Conservation (phyloP, 805 yeast species). For the Metschnikowia koreensis region DNA sequence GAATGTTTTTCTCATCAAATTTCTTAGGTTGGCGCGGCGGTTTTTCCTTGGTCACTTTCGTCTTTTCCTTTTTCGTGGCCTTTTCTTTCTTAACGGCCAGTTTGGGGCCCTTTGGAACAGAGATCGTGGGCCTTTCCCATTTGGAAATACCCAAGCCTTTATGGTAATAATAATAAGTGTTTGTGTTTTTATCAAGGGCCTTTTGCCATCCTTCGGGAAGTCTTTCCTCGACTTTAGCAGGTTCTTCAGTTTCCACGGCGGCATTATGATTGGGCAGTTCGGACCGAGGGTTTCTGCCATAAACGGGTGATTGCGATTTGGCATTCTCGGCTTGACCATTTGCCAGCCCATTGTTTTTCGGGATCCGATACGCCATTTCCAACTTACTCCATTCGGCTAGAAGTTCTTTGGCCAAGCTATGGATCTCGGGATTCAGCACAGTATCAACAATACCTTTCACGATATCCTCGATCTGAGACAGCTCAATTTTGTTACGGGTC, state of each 20-base stretch:
- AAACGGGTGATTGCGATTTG: constrained; percentile 11
- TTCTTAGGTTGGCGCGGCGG: constrained; percentile 8
- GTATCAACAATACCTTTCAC: constrained; percentile 43
- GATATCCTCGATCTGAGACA: constrained; percentile 68
- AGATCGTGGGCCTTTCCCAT: constrained; percentile 58
- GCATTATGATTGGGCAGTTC: constrained; percentile 13
- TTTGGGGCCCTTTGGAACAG: constrained; percentile 35
- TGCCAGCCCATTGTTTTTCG: constrained; percentile 44
- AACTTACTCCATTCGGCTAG: constrained; percentile 68
- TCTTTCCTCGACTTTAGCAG: constrained; percentile 18
- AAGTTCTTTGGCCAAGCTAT: constrained; percentile 42
- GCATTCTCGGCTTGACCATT: constrained; percentile 2
- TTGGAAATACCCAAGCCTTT: constrained; percentile 44
- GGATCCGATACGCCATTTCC: constrained; percentile 83
- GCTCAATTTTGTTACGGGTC: constrained; percentile 73
- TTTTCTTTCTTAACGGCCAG: constrained; percentile 9
- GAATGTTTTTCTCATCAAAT: constrained; percentile 21
- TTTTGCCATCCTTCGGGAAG: constrained; percentile 69
- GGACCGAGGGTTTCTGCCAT: constrained; percentile 14
- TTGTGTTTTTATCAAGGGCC: constrained; percentile 47
- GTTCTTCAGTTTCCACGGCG: constrained; percentile 15
- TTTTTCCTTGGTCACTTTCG: constrained; percentile 1
- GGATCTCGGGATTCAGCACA: constrained; percentile 26
- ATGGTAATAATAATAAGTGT: constrained; percentile 54
- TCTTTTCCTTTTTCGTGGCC: constrained; percentile 10